Conservation (phyloP, 129 eudicot genomes). For the Silybum marianum region DNA sequence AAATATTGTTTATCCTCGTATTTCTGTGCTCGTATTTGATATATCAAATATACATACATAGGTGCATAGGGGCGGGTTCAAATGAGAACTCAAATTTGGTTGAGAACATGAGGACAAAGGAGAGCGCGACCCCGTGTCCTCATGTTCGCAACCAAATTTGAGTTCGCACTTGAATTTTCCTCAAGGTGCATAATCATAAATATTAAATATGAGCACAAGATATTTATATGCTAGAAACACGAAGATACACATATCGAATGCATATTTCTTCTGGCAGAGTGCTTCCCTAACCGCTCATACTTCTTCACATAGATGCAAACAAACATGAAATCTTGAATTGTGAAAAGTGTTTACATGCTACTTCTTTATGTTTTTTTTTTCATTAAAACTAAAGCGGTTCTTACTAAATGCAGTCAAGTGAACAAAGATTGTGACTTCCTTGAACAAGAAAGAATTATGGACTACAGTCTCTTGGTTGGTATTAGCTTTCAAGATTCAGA, state of each 20-base stretch:
- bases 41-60: no score
- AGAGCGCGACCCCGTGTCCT: no score
- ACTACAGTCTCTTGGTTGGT: conserved; percentile 88
- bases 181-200: no score
- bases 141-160: no score
- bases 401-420: conserved; percentile 64
- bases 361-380: neutral
- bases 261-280: neutral
- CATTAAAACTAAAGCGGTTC: neutral
- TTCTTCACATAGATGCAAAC: neutral
- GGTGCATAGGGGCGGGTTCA: no score
- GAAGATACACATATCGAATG: neutral
- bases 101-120: no score
- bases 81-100: no score
- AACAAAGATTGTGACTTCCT: conserved; percentile 86
- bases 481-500: conserved; percentile 69
- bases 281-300: neutral
- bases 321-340: neutral
- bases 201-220: no score
- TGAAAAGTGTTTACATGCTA: neutral
- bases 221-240: no score
- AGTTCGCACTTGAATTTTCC: no score
- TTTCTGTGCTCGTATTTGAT: no score
- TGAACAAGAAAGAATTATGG: conserved; percentile 94
- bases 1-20: no score